A percentile compares a stretch with the other conserved stretches of the same genome.
These are phyloP conservation scores for Hymenoscyphus linearis DNA, from an alignment of 2,329 filamentous ascomycete species.

Conservation along the genomic window DNA sequence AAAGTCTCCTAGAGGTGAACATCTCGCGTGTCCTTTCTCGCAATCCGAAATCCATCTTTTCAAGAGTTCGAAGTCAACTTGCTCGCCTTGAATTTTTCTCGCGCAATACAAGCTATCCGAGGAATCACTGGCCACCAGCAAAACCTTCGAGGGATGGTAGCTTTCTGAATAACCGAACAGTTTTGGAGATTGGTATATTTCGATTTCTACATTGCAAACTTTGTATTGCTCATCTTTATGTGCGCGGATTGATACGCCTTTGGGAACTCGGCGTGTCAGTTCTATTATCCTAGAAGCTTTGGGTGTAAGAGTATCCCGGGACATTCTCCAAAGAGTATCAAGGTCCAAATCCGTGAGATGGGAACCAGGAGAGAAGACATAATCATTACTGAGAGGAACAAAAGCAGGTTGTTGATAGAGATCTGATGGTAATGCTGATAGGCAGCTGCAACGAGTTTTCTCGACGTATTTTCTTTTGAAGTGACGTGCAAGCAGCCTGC, in stretches of 20 bases:
- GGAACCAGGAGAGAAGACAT: not conserved
- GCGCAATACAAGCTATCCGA: not conserved
- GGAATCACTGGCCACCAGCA: not conserved
- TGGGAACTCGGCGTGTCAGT: not conserved
- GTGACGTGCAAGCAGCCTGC: not conserved
- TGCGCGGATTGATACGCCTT: not conserved
- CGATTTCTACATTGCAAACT: not conserved
- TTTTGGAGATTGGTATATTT: not conserved
- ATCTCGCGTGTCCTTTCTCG: not conserved
- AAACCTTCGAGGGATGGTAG: not conserved
- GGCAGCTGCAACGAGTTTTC: not conserved
- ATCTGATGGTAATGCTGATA: no score
- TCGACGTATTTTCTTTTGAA: not conserved
- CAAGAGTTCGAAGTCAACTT: not conserved
- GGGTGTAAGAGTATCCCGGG: not conserved
- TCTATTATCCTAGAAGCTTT: not conserved
- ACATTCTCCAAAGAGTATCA: not conserved
- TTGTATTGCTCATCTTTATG: not conserved
- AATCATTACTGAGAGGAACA: not conserved
- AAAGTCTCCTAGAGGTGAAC: not conserved
- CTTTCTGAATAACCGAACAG: not conserved
- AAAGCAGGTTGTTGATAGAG: not conserved
- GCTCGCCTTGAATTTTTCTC: not conserved
- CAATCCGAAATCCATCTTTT: not conserved
- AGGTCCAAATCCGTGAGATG: not conserved